Conservation (phyloP, 1,284 basidiomycete genomes). For the Apiotrichum akiyoshidainum region DNA sequence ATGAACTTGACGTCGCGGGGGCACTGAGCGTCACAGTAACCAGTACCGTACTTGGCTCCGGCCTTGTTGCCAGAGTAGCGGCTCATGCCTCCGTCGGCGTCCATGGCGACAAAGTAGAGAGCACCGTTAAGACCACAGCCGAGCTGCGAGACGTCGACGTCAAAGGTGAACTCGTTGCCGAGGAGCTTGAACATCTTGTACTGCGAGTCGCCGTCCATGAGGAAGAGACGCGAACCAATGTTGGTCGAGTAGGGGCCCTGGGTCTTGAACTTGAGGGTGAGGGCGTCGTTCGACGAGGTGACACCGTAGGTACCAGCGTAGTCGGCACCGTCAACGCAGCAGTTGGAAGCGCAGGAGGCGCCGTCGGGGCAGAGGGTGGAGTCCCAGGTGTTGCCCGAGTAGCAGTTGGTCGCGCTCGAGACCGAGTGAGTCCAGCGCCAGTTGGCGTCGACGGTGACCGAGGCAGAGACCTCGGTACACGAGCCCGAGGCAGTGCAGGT, state of each 20-base stretch:
- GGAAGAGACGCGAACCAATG: conserved; percentile 3
- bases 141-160: conserved; percentile 3
- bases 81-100: background rate
- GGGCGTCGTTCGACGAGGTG: background rate
- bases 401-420: background rate
- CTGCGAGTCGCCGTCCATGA: background rate
- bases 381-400: conserved; percentile 1
- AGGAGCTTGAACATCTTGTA: conserved; percentile 9
- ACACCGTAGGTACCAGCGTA: conserved; percentile 4
- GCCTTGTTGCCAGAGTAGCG: conserved; percentile 5
- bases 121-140: conserved; percentile 6
- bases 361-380: conserved; percentile 1
- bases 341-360: background rate
- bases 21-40: conserved; percentile 7
- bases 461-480: background rate
- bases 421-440: conserved; percentile 3
- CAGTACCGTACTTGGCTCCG: conserved; percentile 4
- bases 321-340: conserved; percentile 4
- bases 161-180: conserved; percentile 6
- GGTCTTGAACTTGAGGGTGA: conserved; percentile 1
- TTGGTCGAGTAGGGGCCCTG: conserved; percentile 1
- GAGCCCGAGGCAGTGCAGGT: background rate
- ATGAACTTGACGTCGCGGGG: conserved; percentile 5
- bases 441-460: conserved; percentile 5
- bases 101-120: conserved; percentile 7